Percentiles rank a stretch among this genome's conserved stretches.
Conservation (phyloP, 306 rosid genomes). For the Argentina anserina region DNA sequence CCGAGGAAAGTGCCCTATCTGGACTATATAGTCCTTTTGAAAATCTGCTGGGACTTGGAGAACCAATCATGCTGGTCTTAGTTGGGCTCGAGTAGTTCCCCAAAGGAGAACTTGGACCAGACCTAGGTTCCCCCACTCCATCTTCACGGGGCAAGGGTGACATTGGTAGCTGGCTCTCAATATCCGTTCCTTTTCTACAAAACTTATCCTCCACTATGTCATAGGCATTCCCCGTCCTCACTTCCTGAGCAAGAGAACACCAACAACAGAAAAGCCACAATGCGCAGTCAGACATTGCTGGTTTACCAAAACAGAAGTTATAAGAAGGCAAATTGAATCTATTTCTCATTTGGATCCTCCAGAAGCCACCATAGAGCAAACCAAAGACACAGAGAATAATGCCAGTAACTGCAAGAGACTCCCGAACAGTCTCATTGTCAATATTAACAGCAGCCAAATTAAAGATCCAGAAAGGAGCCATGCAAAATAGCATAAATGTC, state of each 20-base stretch:
- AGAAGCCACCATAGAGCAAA: conserved; percentile 91
- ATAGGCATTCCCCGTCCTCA: conserved; percentile 64
- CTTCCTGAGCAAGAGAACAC: conserved; percentile 97
- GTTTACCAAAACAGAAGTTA: conserved; percentile 68
- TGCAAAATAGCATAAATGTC: conserved; percentile 73
- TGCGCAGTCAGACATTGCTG: conserved; percentile 63
- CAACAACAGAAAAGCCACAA: conserved; percentile 93
- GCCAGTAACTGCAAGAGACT: conserved; percentile 50
- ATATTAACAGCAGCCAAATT: conserved; percentile 81
- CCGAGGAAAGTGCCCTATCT: conserved; percentile 37
- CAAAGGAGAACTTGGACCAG: conserved; percentile 43
- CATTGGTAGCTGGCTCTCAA: conserved; percentile 24
- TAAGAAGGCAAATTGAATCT: conserved; percentile 75
- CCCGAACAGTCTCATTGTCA: conserved; percentile 58
- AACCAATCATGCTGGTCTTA: conserved; percentile 30
- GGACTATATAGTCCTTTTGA: conserved; percentile 43
- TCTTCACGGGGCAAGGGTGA: conserved; percentile 56
- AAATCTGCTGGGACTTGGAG: conserved; percentile 37
- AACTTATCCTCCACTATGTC: conserved; percentile 56
- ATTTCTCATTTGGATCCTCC: conserved; percentile 97
- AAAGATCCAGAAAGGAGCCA: conserved; percentile 94
- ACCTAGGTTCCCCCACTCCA: conserved; percentile 26
- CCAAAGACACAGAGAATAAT: conserved; percentile 75
- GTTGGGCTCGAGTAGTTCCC: conserved; percentile 39
- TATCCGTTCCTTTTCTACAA: conserved; percentile 30